Evolutionary conservation across 305 asterid species (phyloP), one percentile per base, ranked within the genome.

Genomic region (Plantago lanceolata): DNA sequence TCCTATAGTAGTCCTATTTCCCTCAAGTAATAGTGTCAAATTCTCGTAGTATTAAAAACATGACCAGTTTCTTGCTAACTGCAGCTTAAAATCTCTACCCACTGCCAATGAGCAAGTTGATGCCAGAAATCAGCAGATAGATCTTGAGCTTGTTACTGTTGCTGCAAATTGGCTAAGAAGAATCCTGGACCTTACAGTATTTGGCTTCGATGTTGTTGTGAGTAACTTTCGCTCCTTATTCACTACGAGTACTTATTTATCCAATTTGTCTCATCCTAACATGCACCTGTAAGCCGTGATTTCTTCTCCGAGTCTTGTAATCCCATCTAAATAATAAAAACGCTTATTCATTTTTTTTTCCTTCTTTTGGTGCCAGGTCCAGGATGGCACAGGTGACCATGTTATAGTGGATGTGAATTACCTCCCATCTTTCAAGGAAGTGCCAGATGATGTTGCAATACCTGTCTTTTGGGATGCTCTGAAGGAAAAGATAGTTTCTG

Each of bases 401-500:
- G 95, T 93, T 66, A 88, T 90, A 53, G 96, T 93, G 66, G 99
- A 90, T 74, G 81, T 93, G 73, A 93, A 90, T 78, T 93, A 90
- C 72, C 89, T 93, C 59, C 99, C 99, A 59, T 93, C 99, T 6
- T 88, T 93, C 82, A 87, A 90, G 75, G 99, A 93, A 83, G 86
- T 93, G 49, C 89, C 97, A 0, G 89, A 90, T 71, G 90, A 88
- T 63, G 81, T 81, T 61, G 99, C 99, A 17, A 69, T 93, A 57
- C 97, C 95, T 56, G 92, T 95, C 51, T 88, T 90, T 61, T 90
- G 97, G 97, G 93, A 90, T 59, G 95, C 97, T 68, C 71, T 93
- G 45, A 90, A 86, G 84, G 88, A 78, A 68, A 88, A 79, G 79
- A 83, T 83, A 31, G 62, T 67, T 62, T 74, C 82, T 21, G 70